Evolutionary conservation across 129 eudicot genomes (phyloP), one percentile per base, ranked within the genome.

Genomic region (Logfia minima): DNA sequence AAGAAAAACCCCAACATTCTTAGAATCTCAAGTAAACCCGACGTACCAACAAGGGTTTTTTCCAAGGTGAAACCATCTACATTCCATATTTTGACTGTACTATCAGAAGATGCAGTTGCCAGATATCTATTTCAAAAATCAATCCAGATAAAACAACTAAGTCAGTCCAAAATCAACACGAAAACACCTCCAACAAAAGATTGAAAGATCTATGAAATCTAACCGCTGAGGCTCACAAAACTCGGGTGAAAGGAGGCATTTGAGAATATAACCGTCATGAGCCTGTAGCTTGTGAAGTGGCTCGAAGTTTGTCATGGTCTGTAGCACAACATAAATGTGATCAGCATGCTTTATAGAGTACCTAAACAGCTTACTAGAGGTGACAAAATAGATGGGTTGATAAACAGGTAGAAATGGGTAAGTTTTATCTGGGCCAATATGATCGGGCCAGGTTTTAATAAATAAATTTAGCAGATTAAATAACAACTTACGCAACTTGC

Each of bases 301-400:
- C 88, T 94, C 98, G 79, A 94, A 94, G 83, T 94, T 91, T 77
- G 99, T 91, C 97, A 94, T 91, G n/a, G 96, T 91, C 99, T 94
- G 88, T 83, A 82, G 69, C 48, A 79, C 52, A 78, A 76, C 26
- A 52, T 23, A 80, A 73, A 29, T 37, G 21, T 75, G 28, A 60
- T 52, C 16, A 64, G 45, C 64, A 85, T 35, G 52, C n/a, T 22
- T 55, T 64, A 64, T 64, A 6, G n/a, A 64, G 68, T 28, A 64
- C 41, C 68, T 17, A 17, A 28, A 16, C 14, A 31, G 21, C 32
- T 65, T 21, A 28, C 21, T 31, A 58, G 26, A 21, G 28, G 24
- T 56, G 63, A 56, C 63, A 56, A 56, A 65, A 65, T 65, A 17
- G 70, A 34, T 9, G 23, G 31, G 11, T 35, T 18, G 32, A 5